Percentiles rank a stretch among this genome's conserved stretches.
Conservation (phyloP, 2,329 filamentous ascomycete species). For the Geosmithia morbida region DNA sequence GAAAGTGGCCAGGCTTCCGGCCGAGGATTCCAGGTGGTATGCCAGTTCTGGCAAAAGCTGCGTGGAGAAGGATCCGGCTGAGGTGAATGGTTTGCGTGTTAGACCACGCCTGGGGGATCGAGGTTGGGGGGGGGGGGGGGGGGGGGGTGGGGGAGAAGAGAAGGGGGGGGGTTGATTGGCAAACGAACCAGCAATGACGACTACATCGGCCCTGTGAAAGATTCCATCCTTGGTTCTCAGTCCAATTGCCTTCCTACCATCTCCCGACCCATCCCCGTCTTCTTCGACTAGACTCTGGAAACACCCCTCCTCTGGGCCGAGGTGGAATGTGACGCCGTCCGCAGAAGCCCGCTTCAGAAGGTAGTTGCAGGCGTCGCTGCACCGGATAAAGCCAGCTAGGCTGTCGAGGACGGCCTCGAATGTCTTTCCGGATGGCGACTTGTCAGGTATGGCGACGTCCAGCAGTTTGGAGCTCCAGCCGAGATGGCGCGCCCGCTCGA, state of each 20-base stretch:
- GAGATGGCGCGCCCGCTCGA: slow-evolving; percentile 5
- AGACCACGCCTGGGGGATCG: too few species aligned
- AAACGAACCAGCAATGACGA: slow-evolving; percentile 2
- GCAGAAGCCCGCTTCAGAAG: slow-evolving; percentile 6
- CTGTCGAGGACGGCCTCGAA: slow-evolving; percentile 12
- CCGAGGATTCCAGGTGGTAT: slow-evolving; percentile 14
- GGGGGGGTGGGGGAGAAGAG: too few species aligned
- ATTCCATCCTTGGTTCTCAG: background rate
- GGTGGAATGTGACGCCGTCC: slow-evolving; percentile 10
- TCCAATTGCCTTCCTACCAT: background rate
- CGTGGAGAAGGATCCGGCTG: slow-evolving; percentile 16
- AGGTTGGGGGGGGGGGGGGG: too few species aligned
- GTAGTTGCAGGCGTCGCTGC: slow-evolving; percentile 9
- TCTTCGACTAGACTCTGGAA: background rate
- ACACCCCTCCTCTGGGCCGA: slow-evolving; percentile 10
- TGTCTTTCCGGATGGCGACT: background rate
- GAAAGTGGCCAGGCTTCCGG: slow-evolving; percentile 13
- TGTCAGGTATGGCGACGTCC: slow-evolving; percentile 8
- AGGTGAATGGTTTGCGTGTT: slow-evolving; percentile 5
- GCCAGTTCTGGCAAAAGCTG: slow-evolving; percentile 12
- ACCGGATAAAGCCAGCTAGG: slow-evolving; percentile 9
- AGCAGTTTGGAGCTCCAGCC: slow-evolving; percentile 10
- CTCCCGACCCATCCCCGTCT: background rate
- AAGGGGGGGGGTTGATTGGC: slow-evolving; percentile 7
- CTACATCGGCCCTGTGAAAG: background rate